Percentiles rank a stretch among this genome's conserved stretches.
Evolutionary conservation across 495 filamentous ascomycete species (phyloP).

Genomic region (Haplographium delicatum): DNA sequence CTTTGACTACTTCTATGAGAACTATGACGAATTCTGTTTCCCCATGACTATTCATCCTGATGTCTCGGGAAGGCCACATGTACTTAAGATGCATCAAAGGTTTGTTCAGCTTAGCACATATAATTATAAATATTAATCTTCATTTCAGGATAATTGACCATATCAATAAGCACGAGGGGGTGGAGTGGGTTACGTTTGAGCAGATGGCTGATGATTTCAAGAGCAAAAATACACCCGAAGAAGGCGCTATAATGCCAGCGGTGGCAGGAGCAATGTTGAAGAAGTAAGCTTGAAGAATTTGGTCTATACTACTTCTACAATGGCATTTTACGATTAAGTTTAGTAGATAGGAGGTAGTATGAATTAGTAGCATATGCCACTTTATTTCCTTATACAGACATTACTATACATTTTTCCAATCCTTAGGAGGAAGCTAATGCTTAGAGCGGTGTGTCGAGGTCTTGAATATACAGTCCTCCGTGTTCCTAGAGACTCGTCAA

Average conservation of each 20-base stretch:
- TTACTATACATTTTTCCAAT: conserved; percentile 17
- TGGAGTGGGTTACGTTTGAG: conserved; percentile 71
- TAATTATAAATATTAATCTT: conserved; percentile 25
- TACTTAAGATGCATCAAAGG: conserved; percentile 56
- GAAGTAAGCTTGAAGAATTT: conserved; percentile 32
- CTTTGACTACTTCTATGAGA: conserved; percentile 65
- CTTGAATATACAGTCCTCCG: neutral
- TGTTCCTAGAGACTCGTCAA: too few species aligned
- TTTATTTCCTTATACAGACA: conserved; percentile 21
- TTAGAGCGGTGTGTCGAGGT: conserved; percentile 19
- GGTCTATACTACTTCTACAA: too few species aligned
- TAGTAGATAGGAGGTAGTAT: too few species aligned
- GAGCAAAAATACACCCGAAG: conserved; percentile 59
- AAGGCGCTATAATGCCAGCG: conserved; percentile 64
- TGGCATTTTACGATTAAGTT: too few species aligned
- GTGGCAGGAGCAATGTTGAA: conserved; percentile 49
- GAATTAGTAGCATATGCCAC: too few species aligned
- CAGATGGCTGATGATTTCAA: conserved; percentile 64
- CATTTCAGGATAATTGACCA: conserved; percentile 52
- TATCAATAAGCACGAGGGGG: conserved; percentile 67
- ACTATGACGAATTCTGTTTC: conserved; percentile 67
- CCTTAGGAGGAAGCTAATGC: neutral
- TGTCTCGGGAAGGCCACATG: conserved; percentile 52
- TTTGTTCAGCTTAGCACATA: conserved; percentile 15
- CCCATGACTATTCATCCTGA: conserved; percentile 63